A percentile compares a stretch with the other conserved stretches of the same genome.
Conservation (phyloP, 805 yeast species). For the Candida tallmaniae region DNA sequence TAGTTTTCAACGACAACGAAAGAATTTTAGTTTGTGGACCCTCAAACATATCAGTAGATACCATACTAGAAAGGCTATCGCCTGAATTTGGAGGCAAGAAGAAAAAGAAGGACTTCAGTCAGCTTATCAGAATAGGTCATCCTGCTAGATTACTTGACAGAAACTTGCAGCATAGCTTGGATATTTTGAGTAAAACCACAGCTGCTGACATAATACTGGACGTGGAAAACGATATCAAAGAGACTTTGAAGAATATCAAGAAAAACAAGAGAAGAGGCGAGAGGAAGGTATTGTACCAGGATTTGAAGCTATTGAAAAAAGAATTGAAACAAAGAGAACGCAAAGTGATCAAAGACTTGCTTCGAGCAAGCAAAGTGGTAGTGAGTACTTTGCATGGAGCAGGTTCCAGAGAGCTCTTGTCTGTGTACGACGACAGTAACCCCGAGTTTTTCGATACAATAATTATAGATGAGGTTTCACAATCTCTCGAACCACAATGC, state of each 20-base stretch:
- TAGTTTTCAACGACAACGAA: conserved; percentile 40
- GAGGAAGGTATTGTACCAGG: conserved; percentile 61
- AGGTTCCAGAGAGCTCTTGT: conserved; percentile 64
- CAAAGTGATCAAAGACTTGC: conserved; percentile 54
- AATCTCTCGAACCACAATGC: conserved; percentile 89
- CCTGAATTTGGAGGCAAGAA: conserved; percentile 21
- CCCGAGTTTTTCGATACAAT: conserved; percentile 62
- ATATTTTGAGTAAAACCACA: conserved; percentile 56
- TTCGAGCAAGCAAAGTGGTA: conserved; percentile 62
- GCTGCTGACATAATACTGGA: conserved; percentile 52
- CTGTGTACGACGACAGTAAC: conserved; percentile 39
- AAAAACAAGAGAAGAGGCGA: conserved; percentile 63
- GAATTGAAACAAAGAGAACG: conserved; percentile 67
- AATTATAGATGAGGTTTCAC: conserved; percentile 94
- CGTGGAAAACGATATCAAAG: conserved; percentile 66
- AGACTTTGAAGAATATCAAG: conserved; percentile 50
- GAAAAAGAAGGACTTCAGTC: conserved; percentile 20
- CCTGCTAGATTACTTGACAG: conserved; percentile 76
- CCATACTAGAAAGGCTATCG: conserved; percentile 72
- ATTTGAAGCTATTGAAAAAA: conserved; percentile 62
- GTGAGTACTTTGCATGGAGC: conserved; percentile 87
- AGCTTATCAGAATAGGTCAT: conserved; percentile 81
- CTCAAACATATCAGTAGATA: conserved; percentile 88
- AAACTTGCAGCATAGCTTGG: conserved; percentile 70
- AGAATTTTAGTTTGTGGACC: conserved; percentile 89